A percentile compares a stretch with the other conserved stretches of the same genome.
Evolutionary conservation across 148 eudicot species (phyloP).

Genomic region (Rheum nobile): DNA sequence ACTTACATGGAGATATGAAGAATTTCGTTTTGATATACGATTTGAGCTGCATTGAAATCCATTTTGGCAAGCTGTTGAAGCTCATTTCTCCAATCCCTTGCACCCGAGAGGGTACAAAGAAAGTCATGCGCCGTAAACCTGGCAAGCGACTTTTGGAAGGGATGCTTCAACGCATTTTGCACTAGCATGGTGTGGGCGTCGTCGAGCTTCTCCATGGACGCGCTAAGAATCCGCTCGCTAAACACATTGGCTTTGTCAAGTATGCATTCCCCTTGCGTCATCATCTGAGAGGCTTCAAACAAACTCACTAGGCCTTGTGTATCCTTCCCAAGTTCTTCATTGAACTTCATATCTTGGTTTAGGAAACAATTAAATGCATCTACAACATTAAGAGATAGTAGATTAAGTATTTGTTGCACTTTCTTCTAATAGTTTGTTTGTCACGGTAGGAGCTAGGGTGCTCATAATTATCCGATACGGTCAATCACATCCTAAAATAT

Average conservation of each 20-base stretch:
- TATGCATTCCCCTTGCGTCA: conserved; percentile 7
- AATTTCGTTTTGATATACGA: conserved; percentile 23
- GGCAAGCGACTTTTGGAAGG: conserved; percentile 20
- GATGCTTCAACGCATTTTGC: conserved; percentile 20
- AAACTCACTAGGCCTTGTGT: conserved; percentile 4
- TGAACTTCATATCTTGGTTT: conserved; percentile 8
- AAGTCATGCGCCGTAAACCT: conserved; percentile 15
- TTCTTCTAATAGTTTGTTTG: too few relatives aligned
- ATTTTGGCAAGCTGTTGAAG: conserved; percentile 13
- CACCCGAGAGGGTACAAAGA: neutral
- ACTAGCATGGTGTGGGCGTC: conserved; percentile 14
- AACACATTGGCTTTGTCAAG: conserved; percentile 14
- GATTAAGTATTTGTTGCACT: too few relatives aligned
- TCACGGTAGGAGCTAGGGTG: too few relatives aligned
- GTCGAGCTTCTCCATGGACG: conserved; percentile 5
- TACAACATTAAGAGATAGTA: neutral
- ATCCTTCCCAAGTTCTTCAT: neutral
- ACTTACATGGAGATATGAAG: conserved; percentile 32
- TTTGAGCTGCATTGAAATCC: conserved; percentile 19
- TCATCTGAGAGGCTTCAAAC: conserved; percentile 8
- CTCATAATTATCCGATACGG: too few relatives aligned
- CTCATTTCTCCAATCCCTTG: conserved; percentile 10
- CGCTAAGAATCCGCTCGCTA: conserved; percentile 17
- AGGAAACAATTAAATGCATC: neutral
- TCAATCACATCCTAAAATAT: too few relatives aligned